These are phyloP conservation scores for Mycena floridula DNA, from an alignment of 768 basidiomycete species.

Conservation along the genomic window DNA sequence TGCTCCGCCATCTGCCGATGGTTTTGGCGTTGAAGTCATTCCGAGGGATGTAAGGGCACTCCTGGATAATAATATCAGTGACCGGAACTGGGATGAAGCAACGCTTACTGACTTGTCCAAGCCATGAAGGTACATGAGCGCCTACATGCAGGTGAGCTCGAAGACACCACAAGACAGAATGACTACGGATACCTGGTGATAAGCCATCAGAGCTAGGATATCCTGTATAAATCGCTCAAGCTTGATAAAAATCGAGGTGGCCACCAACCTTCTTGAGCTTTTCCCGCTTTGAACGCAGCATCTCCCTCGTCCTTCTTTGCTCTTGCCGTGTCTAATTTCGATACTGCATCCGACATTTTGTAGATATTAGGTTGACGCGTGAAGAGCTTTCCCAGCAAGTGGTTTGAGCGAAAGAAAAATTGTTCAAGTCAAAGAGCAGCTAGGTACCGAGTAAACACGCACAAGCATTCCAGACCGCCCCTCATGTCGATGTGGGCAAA, in stretches of 20 bases:
- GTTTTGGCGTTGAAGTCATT: constrained; percentile 24
- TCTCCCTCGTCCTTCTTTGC: constrained; percentile 64
- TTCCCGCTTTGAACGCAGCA: constrained; percentile 62
- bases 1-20: constrained; percentile 25
- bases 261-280: constrained; percentile 50
- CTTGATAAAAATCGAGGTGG: background rate
- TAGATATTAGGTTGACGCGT: no score
- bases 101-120: constrained; percentile 60
- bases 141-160: constrained; percentile 31
- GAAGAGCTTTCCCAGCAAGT: background rate
- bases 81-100: background rate
- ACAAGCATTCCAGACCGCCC: background rate
- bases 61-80: constrained; percentile 23
- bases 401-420: background rate
- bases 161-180: background rate
- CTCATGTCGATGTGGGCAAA: constrained; percentile 62
- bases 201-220: constrained; percentile 54
- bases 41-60: constrained; percentile 52
- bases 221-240: background rate
- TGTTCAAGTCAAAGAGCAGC: background rate
- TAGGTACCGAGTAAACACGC: background rate
- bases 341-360: background rate
- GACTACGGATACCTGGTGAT: constrained; percentile 54
- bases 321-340: constrained; percentile 55
- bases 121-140: constrained; percentile 68